These are phyloP conservation scores for Phytophthora sp. DNA, from an alignment of 352 stramenopile genomes.

Conservation along the genomic window DNA sequence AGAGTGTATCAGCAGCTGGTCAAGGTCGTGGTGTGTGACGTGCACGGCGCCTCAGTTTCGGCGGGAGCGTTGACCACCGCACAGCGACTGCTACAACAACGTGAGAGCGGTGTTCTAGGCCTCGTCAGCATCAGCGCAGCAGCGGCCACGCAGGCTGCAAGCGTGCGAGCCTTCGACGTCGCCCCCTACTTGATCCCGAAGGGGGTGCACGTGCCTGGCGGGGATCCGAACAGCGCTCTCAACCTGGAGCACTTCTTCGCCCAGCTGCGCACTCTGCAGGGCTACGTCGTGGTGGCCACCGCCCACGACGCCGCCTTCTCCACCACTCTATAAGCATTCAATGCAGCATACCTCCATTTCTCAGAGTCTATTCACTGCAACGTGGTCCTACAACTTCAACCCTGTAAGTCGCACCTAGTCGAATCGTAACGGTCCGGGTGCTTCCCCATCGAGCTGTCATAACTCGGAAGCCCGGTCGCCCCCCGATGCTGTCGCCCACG, in stretches of 20 bases:
- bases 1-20: conserved; percentile 53
- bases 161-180: conserved; percentile 39
- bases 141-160: conserved; percentile 33
- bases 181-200: conserved; percentile 51
- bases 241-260: conserved; percentile 69
- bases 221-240: conserved; percentile 9
- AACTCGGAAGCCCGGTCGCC: background rate
- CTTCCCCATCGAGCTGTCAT: background rate
- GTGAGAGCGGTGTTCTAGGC: conserved; percentile 41
- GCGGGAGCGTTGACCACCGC: background rate
- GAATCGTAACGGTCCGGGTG: background rate
- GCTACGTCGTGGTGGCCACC: conserved; percentile 44
- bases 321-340: conserved; percentile 41
- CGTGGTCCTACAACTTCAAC: conserved; percentile 1
- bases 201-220: conserved; percentile 38
- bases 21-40: conserved; percentile 27
- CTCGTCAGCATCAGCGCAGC: conserved; percentile 51
- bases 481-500: conserved; percentile 23
- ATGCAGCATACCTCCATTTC: no score
- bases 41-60: conserved; percentile 9
- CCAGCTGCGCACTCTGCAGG: conserved; percentile 58
- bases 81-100: conserved; percentile 27
- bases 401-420: conserved; percentile 15
- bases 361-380: no score
- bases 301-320: conserved; percentile 48